These are phyloP conservation scores for Tetraselmis striata DNA, from an alignment of 139 green algal species.

Conservation along the genomic window DNA sequence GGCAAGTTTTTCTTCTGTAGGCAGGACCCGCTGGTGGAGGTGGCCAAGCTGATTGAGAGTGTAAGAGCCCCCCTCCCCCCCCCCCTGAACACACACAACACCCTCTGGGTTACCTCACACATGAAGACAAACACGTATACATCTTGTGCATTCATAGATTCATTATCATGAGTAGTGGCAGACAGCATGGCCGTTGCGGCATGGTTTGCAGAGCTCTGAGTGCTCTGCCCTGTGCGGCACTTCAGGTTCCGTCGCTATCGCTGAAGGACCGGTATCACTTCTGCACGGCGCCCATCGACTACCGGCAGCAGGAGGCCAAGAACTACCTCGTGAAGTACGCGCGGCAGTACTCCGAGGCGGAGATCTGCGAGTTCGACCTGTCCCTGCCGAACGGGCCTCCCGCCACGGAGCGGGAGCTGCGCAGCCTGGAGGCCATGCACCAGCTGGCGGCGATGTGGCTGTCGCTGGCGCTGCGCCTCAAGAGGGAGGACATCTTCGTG, in stretches of 20 bases:
- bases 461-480: slow-evolving; percentile 56
- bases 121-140: too few species aligned
- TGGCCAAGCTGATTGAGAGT: slow-evolving; percentile 11
- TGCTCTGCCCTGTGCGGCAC: too few species aligned
- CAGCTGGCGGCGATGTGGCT: slow-evolving; percentile 55
- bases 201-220: too few species aligned
- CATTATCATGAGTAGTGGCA: too few species aligned
- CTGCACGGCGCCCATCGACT: slow-evolving; percentile 35
- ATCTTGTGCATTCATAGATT: too few species aligned
- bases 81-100: too few species aligned
- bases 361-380: slow-evolving; percentile 14
- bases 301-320: slow-evolving; percentile 15
- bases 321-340: slow-evolving; percentile 43
- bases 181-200: too few species aligned
- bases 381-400: slow-evolving; percentile 1
- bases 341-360: slow-evolving; percentile 9
- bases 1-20: slow-evolving; percentile 35
- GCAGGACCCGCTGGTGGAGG: slow-evolving; percentile 16
- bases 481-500: slow-evolving; percentile 26
- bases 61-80: neutral
- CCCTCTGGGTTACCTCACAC: too few species aligned
- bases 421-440: slow-evolving; percentile 30
- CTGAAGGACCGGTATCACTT: slow-evolving; percentile 46
- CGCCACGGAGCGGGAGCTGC: slow-evolving; percentile 26
- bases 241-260: slow-evolving; percentile 31